Conservation (phyloP, 371 early-diverging fungal genomes). For the Rhizoclosmatium hyalinum region DNA sequence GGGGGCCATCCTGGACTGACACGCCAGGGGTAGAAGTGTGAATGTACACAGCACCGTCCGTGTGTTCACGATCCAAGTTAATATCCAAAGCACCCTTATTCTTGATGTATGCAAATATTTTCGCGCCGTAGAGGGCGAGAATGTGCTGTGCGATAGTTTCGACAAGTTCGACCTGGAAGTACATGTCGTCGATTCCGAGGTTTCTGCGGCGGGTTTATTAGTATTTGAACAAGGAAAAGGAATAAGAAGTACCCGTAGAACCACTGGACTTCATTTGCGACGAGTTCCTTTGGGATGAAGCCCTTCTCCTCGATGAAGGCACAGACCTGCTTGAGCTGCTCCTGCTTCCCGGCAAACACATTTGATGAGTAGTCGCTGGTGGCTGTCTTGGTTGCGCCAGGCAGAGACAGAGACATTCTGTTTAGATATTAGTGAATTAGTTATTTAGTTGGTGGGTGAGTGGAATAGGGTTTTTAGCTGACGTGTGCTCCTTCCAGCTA, state of each 20-base stretch:
- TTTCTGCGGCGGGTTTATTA: conserved; percentile 59
- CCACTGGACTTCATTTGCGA: conserved; percentile 92
- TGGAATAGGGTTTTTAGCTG: too few species aligned
- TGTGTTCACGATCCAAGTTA: conserved; percentile 89
- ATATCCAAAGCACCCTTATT: conserved; percentile 87
- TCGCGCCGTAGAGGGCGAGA: conserved; percentile 93
- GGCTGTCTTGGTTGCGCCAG: conserved; percentile 26
- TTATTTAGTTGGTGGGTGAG: too few species aligned
- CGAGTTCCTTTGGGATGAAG: conserved; percentile 89
- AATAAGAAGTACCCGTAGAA: conserved; percentile 80
- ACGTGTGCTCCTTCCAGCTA: too few species aligned
- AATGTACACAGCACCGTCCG: conserved; percentile 93
- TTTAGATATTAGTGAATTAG: not conserved
- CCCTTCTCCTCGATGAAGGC: conserved; percentile 84
- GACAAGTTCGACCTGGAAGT: conserved; percentile 90
- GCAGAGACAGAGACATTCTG: conserved; percentile 30
- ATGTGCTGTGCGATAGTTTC: conserved; percentile 95
- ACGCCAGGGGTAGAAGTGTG: conserved; percentile 95
- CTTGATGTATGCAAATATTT: conserved; percentile 90
- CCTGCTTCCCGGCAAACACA: conserved; percentile 79
- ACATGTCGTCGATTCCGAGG: conserved; percentile 97
- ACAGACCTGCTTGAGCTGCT: conserved; percentile 88
- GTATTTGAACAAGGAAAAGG: conserved; percentile 8
- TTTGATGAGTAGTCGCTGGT: conserved; percentile 43
- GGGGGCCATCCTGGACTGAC: conserved; percentile 83